phyloP scores from a whole-genome alignment of 75 land plant species.

The Ceratopteris richardii region DNA sequence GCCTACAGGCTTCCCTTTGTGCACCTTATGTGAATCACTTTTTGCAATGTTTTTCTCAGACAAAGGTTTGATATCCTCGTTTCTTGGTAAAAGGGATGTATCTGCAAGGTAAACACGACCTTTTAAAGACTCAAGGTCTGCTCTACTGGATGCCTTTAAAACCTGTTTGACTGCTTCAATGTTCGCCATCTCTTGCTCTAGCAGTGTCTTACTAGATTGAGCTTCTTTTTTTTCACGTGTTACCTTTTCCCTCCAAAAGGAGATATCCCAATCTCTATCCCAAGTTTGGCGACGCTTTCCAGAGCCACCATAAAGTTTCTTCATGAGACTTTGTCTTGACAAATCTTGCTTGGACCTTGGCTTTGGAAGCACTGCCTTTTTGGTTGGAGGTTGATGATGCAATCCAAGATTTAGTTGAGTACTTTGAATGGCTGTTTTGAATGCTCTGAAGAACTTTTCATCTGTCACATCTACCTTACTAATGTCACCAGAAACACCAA shows the following conservation, averaged over 20 bases:
- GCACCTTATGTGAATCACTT: neutral
- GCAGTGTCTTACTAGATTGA: conserved; percentile 39
- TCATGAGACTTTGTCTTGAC: conserved; percentile 71
- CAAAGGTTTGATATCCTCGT: conserved; percentile 64
- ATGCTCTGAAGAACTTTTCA: conserved; percentile 76
- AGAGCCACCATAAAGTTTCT: conserved; percentile 73
- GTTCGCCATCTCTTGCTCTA: conserved; percentile 13
- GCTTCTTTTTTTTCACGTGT: conserved; percentile 41
- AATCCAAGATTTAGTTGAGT: conserved; percentile 11
- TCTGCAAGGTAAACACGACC: conserved; percentile 91
- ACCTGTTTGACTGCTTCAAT: conserved; percentile 8
- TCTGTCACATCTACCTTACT: conserved; percentile 49
- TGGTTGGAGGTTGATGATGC: conserved; percentile 2
- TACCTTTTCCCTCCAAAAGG: conserved; percentile 85
- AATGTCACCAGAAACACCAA: conserved; percentile 31
- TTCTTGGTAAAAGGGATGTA: conserved; percentile 81
- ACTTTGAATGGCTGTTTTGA: conserved; percentile 50
- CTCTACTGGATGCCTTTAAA: conserved; percentile 10
- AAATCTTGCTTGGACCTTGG: conserved; percentile 8
- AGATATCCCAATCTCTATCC: conserved; percentile 85
- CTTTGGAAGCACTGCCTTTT: conserved; percentile 7
- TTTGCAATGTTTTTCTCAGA: conserved; percentile 12
- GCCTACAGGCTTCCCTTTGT: neutral
- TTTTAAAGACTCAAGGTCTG: conserved; percentile 45
- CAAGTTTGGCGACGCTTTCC: conserved; percentile 62